A percentile compares a stretch with the other conserved stretches of the same genome.
Conservation (phyloP, 1,284 basidiomycete species). For the Phlebopus sp. region DNA sequence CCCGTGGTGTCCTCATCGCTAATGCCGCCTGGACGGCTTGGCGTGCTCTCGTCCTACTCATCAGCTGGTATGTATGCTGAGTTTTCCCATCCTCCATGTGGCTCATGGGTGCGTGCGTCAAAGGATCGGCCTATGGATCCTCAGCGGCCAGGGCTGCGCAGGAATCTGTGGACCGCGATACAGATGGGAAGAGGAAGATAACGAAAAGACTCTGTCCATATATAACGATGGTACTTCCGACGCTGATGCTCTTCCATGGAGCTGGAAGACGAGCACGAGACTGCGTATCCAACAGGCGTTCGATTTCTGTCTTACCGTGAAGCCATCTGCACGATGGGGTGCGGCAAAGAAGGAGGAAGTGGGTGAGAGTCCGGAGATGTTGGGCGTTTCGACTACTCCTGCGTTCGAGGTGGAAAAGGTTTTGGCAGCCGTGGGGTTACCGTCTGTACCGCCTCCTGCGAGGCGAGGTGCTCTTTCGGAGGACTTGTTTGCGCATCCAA, state of each 20-base stretch:
- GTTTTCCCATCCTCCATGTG: not conserved
- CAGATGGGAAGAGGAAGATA: slow-evolving; percentile 76
- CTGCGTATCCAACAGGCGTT: slow-evolving; percentile 72
- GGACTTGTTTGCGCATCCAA: slow-evolving; percentile 59
- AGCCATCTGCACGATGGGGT: slow-evolving; percentile 34
- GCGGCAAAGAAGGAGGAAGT: slow-evolving; percentile 35
- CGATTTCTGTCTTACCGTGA: slow-evolving; percentile 70
- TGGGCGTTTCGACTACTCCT: slow-evolving; percentile 27
- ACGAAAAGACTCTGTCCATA: slow-evolving; percentile 54
- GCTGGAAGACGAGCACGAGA: slow-evolving; percentile 71
- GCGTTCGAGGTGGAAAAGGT: slow-evolving; percentile 63
- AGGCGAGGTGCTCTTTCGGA: slow-evolving; percentile 54
- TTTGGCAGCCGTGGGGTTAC: slow-evolving; percentile 67
- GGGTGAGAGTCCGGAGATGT: slow-evolving; percentile 28
- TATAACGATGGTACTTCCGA: slow-evolving; percentile 49
- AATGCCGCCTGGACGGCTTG: slow-evolving; percentile 77
- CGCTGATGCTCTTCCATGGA: slow-evolving; percentile 60
- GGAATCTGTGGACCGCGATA: slow-evolving; percentile 79
- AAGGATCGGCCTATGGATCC: slow-evolving; percentile 72
- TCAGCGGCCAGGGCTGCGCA: slow-evolving; percentile 70
- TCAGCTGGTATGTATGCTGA: slow-evolving; percentile 51
- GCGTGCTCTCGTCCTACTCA: slow-evolving; percentile 60
- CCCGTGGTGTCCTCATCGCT: slow-evolving; percentile 68
- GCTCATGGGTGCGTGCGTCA: slow-evolving; percentile 4
- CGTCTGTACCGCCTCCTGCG: slow-evolving; percentile 46